A percentile compares a stretch with the other conserved stretches of the same genome.
Conservation (phyloP, 345 rosid genomes). For the Bretschneidera sinensis region DNA sequence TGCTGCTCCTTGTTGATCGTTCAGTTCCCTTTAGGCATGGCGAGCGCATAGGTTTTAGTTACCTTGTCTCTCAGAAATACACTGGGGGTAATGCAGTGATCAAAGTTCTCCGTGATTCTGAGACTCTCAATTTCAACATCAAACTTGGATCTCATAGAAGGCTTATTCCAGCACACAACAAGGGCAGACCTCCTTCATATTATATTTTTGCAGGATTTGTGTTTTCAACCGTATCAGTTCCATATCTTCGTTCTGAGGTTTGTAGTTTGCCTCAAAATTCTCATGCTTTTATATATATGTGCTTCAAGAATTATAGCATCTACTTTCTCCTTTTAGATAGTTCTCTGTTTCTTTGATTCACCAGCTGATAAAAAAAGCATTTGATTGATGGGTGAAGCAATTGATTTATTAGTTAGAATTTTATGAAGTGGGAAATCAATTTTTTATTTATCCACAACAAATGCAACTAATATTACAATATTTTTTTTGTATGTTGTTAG, state of each 20-base stretch:
- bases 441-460: neutral
- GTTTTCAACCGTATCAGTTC: slow-evolving; percentile 53
- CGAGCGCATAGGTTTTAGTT: slow-evolving; percentile 71
- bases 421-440: neutral
- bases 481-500: too few relatives aligned
- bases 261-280: neutral
- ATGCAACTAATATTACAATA: too few relatives aligned
- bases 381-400: too few relatives aligned
- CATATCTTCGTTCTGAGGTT: slow-evolving; percentile 62
- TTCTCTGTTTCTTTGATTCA: slow-evolving; percentile 1
- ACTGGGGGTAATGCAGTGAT: slow-evolving; percentile 51
- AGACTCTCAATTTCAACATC: slow-evolving; percentile 48
- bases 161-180: slow-evolving; percentile 61
- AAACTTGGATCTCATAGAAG: slow-evolving; percentile 54
- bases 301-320: neutral
- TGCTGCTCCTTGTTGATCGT: slow-evolving; percentile 13
- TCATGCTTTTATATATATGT: neutral
- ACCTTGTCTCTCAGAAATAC: slow-evolving; percentile 66
- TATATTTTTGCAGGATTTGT: slow-evolving; percentile 72
- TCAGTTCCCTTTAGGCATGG: slow-evolving; percentile 78
- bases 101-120: slow-evolving; percentile 53
- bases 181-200: slow-evolving; percentile 59
- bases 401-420: neutral
- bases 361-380: neutral
- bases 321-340: neutral